phyloP scores from a whole-genome alignment of 306 rosid genomes.

The Delonix regia region DNA sequence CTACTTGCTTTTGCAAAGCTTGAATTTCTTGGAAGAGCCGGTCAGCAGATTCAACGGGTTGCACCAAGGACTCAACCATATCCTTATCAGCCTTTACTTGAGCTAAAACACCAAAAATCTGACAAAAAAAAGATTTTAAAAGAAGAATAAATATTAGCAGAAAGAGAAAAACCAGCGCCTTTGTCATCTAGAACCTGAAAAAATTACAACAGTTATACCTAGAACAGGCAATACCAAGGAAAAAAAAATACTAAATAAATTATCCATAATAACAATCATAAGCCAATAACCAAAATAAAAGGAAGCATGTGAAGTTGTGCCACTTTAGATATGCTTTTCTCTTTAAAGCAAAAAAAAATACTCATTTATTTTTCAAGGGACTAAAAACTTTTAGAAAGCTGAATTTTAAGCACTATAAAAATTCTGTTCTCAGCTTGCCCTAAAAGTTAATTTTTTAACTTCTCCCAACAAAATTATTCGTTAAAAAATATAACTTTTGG shows the following conservation, averaged over 20 bases:
- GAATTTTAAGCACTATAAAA: neutral
- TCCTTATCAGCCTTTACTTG: slow-evolving; percentile 84
- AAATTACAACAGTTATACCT: neutral
- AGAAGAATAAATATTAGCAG: neutral
- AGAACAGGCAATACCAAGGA: neutral
- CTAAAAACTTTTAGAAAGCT: neutral
- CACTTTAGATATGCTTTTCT: neutral
- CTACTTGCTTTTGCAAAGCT: slow-evolving; percentile 62
- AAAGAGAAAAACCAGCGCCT: neutral
- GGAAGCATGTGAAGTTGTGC: neutral
- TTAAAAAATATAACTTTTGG: neutral
- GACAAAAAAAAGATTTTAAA: slow-evolving; percentile 15
- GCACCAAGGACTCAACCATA: slow-evolving; percentile 64
- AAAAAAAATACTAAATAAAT: too few species aligned
- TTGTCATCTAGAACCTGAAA: neutral
- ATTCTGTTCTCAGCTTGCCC: neutral
- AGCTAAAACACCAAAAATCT: slow-evolving; percentile 84
- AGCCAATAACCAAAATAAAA: neutral
- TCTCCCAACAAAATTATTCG: neutral
- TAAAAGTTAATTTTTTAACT: too few species aligned
- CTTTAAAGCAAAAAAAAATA: neutral
- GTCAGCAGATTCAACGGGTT: slow-evolving; percentile 79
- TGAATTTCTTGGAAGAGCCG: slow-evolving; percentile 69
- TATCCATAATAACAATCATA: neutral
- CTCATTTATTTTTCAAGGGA: neutral